These are phyloP conservation scores for Torulaspora maleeae DNA, from an alignment of 805 yeast genomes.

Conservation along the genomic window DNA sequence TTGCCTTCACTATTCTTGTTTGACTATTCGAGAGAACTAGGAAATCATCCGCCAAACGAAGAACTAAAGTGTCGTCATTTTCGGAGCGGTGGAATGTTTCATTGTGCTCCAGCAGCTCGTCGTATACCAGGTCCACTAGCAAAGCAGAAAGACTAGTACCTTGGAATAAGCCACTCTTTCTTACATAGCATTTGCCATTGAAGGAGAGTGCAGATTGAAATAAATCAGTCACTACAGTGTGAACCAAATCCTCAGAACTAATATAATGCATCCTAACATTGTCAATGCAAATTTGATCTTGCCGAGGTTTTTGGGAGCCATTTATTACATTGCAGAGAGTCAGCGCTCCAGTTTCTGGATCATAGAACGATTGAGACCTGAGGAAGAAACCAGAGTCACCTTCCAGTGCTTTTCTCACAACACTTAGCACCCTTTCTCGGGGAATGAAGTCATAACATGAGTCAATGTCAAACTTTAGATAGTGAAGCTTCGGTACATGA, in stretches of 20 bases:
- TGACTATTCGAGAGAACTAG: slow-evolving; percentile 53
- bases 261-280: slow-evolving; percentile 37
- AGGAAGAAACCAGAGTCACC: slow-evolving; percentile 29
- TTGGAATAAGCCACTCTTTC: slow-evolving; percentile 74
- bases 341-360: slow-evolving; percentile 18
- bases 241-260: slow-evolving; percentile 42
- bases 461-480: slow-evolving; percentile 69
- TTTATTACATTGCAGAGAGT: slow-evolving; percentile 20
- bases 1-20: slow-evolving; percentile 31
- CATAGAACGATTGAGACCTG: slow-evolving; percentile 21
- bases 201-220: slow-evolving; percentile 44
- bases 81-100: slow-evolving; percentile 28
- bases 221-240: slow-evolving; percentile 49
- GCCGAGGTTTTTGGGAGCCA: slow-evolving; percentile 11
- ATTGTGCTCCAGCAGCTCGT: slow-evolving; percentile 45
- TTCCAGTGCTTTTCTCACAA: slow-evolving; percentile 26
- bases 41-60: slow-evolving; percentile 84
- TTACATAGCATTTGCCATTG: slow-evolving; percentile 37
- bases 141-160: slow-evolving; percentile 75
- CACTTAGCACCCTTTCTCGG: slow-evolving; percentile 38
- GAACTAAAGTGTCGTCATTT: slow-evolving; percentile 36
- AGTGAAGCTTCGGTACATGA: slow-evolving; percentile 38
- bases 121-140: slow-evolving; percentile 70
- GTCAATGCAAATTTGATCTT: slow-evolving; percentile 30
- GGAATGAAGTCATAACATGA: slow-evolving; percentile 75